Percentiles rank a stretch among this genome's conserved stretches.
Conservation (phyloP, 108 stramenopile genomes). For the Skeletonema costatum region DNA sequence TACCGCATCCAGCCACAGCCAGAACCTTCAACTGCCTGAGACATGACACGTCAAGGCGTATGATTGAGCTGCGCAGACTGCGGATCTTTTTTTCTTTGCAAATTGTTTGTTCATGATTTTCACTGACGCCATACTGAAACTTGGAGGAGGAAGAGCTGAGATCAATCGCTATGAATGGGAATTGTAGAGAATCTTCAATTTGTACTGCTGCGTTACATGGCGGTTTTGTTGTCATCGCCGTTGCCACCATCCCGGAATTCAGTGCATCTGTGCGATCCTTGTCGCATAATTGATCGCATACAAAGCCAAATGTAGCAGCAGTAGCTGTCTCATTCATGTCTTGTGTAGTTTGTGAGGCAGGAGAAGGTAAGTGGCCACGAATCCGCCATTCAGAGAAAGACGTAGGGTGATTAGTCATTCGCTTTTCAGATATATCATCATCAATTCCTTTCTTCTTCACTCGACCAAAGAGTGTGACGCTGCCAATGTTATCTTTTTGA, state of each 20-base stretch:
- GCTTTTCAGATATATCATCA: not conserved
- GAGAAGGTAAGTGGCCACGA: not conserved
- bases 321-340: not conserved
- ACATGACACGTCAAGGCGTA: not conserved
- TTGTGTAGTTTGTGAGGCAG: not conserved
- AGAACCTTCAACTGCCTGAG: not conserved
- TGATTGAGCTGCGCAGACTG: not conserved
- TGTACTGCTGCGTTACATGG: not conserved
- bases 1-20: not conserved
- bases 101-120: not conserved
- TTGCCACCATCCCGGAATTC: not conserved
- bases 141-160: not conserved
- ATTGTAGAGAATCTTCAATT: not conserved
- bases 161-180: not conserved
- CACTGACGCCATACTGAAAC: not conserved
- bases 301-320: not conserved
- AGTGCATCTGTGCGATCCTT: not conserved
- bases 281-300: not conserved
- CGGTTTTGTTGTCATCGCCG: not conserved
- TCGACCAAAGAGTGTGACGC: constrained; percentile 11
- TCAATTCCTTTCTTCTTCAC: not conserved
- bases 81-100: not conserved
- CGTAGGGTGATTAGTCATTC: not conserved
- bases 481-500: not conserved
- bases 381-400: not conserved